Percentiles rank a stretch among this genome's conserved stretches.
phyloP scores from a whole-genome alignment of 2,329 filamentous ascomycete species.

The Diaporthe citrichinensis region DNA sequence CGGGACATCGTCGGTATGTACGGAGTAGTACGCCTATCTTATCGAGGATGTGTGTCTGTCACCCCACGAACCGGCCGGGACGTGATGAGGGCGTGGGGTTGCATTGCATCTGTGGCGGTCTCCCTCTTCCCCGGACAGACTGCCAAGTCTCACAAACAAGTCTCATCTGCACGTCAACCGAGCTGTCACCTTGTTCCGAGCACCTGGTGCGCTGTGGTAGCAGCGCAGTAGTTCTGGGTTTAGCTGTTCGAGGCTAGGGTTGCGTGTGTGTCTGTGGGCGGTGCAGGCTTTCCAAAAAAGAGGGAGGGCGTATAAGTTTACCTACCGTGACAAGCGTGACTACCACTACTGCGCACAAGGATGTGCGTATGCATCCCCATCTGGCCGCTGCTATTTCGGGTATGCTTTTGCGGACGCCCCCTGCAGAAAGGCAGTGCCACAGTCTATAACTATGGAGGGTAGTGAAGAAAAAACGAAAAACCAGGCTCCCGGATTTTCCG shows the following conservation, averaged over 20 bases:
- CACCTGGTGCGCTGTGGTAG: constrained; percentile 13
- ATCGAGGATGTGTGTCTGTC: too few species aligned
- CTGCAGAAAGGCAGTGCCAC: constrained; percentile 15
- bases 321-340: too few species aligned
- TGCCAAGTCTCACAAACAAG: constrained; percentile 24
- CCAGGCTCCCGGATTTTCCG: neutral
- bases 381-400: constrained; percentile 25
- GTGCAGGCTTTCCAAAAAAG: neutral
- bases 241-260: constrained; percentile 18
- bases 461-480: neutral
- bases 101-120: constrained; percentile 23
- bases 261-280: constrained; percentile 23
- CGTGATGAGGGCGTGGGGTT: constrained; percentile 16
- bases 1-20: neutral
- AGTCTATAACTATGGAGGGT: neutral
- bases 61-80: neutral
- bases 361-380: neutral
- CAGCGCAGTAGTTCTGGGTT: constrained; percentile 10
- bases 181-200: constrained; percentile 29
- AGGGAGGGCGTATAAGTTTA: neutral
- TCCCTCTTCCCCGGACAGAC: neutral
- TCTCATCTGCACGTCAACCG: constrained; percentile 31
- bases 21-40: neutral
- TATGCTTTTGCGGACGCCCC: neutral
- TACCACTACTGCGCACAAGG: neutral